Evolutionary conservation across 2,329 filamentous ascomycete species (phyloP), one percentile per base, ranked within the genome.

Genomic region (Epichloe aotearoae): DNA sequence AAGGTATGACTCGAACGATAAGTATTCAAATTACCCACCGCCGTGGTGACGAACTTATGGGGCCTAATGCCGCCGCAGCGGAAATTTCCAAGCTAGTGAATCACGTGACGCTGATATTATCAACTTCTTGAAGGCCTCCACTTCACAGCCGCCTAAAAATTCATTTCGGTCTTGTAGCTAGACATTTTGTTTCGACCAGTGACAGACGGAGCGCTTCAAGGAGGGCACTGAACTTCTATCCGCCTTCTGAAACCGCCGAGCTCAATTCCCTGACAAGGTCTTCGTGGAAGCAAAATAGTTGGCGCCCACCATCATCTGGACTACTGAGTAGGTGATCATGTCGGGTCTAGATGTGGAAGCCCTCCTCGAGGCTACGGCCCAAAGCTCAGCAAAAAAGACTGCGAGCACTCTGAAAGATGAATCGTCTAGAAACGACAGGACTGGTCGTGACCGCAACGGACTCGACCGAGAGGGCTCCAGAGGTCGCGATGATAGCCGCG

Each of bases 331-430:
- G 57, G 50, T 53, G 57, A 68, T 57, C 55, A 76, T 77, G 73
- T 67, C 72, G 49, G 71, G 67, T 52, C 65, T 76, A 59, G 88
- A 95, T 64, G 88, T 96, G 61, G 90, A 96, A 75, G 88, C 88
- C 58, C 79, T 96, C 57, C 82, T 96, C 59, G 89, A 95, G 69
- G 87, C 86, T 48, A 88, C 86, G 55, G 87, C 86, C 49, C 83
- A 82, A 64, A 74, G 75, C 57, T 69, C 73, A 53, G 70, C 72
- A 50, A 76, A 50, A 50, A 72, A 73, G 61, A 72, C 73, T 53
- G 63, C 60, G 54, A 70, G 69, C 59, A 59, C 66, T 56, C 65
- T 69, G 52, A 64, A 72, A 57, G 78, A 80, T 55, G 71, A 74
- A 57, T 79, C 82, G 60, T 74, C 77, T 51, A 62, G 59, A 59